A percentile compares a stretch with the other conserved stretches of the same genome.
Conservation (phyloP, 768 basidiomycete genomes). For the Suillus plorans region DNA sequence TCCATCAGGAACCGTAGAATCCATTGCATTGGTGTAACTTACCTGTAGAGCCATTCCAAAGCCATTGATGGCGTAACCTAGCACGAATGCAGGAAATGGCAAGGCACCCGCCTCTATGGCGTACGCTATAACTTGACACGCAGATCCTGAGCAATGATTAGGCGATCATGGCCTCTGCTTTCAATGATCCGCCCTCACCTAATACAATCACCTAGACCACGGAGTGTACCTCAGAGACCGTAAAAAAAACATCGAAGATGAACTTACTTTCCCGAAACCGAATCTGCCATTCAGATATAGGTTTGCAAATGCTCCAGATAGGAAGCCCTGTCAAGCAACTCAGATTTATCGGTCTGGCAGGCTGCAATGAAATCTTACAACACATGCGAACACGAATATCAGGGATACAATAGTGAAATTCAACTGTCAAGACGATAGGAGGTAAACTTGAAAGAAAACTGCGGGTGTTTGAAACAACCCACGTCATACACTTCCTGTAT, state of each 20-base stretch:
- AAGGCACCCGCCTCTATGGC: slow-evolving; percentile 39
- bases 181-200: slow-evolving; percentile 15
- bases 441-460: not conserved
- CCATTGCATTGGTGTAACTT: slow-evolving; percentile 3
- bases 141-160: slow-evolving; percentile 19
- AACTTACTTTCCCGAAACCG: slow-evolving; percentile 34
- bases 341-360: not conserved
- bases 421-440: slow-evolving; percentile 33
- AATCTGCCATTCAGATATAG: slow-evolving; percentile 27
- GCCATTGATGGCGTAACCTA: slow-evolving; percentile 44
- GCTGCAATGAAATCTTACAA: slow-evolving; percentile 29
- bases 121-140: slow-evolving; percentile 31
- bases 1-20: not conserved
- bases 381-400: slow-evolving; percentile 51
- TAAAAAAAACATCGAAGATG: not conserved
- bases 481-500: slow-evolving; percentile 61
- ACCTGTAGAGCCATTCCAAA: slow-evolving; percentile 49
- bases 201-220: slow-evolving; percentile 25
- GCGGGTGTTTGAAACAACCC: slow-evolving; percentile 3
- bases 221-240: not conserved
- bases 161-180: not conserved
- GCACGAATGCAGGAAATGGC: slow-evolving; percentile 45
- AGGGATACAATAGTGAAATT: slow-evolving; percentile 53
- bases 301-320: slow-evolving; percentile 33
- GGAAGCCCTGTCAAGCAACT: slow-evolving; percentile 25